Evolutionary conservation across 2,329 filamentous ascomycete genomes (phyloP).

Genomic region (Monosporascus sp.): DNA sequence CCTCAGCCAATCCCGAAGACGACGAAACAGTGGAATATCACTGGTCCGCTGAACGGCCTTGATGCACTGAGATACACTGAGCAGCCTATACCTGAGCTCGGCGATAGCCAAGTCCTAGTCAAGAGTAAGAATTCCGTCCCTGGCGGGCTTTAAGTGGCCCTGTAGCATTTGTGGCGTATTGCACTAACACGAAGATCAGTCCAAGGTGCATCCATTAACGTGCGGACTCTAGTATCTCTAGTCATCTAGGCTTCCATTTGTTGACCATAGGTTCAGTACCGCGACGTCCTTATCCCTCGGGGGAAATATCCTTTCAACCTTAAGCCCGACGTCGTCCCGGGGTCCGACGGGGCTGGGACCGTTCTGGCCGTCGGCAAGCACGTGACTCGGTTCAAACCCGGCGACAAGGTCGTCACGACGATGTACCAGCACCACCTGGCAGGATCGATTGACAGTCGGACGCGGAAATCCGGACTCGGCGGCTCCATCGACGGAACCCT

Average conservation of each 20-base stretch:
- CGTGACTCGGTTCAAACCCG: slow-evolving; percentile 44
- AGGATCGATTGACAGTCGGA: slow-evolving; percentile 9
- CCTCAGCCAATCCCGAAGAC: slow-evolving; percentile 6
- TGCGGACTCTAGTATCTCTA: not conserved
- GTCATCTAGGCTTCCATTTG: not conserved
- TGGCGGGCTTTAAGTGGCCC: no score
- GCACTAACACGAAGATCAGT: slow-evolving; percentile 5
- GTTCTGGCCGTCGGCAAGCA: slow-evolving; percentile 42
- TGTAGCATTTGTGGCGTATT: not conserved
- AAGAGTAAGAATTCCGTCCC: slow-evolving; percentile 2
- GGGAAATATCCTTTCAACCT: slow-evolving; percentile 18
- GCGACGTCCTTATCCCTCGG: slow-evolving; percentile 3
- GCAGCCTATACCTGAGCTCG: slow-evolving; percentile 7
- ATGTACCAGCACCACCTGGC: slow-evolving; percentile 17
- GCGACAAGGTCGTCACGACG: slow-evolving; percentile 41
- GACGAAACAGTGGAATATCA: slow-evolving; percentile 10
- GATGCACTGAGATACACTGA: slow-evolving; percentile 8
- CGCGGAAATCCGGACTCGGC: slow-evolving; percentile 14
- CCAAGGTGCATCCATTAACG: slow-evolving; percentile 14
- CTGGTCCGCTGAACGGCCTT: slow-evolving; percentile 3
- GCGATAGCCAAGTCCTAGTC: slow-evolving; percentile 15
- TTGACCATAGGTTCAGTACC: slow-evolving; percentile 3
- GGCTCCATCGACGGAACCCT: slow-evolving; percentile 25
- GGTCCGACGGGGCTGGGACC: slow-evolving; percentile 46
- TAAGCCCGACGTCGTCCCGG: slow-evolving; percentile 20